Conservation (phyloP, 2,329 filamentous ascomycete genomes). For the Gliomastix tumulicola region DNA sequence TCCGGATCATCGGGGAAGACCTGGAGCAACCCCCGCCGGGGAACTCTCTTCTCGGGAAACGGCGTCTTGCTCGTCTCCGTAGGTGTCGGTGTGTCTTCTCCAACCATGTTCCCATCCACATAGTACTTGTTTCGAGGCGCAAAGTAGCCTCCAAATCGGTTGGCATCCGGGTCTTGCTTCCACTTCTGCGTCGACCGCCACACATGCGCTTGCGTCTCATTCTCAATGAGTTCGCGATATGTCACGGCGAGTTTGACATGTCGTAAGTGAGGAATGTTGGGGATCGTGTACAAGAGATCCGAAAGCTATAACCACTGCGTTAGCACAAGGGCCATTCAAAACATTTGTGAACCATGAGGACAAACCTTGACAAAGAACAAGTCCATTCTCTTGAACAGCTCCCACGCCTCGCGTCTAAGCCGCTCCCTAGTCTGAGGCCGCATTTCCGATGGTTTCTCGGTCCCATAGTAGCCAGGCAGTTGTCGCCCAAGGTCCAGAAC, state of each 20-base stretch:
- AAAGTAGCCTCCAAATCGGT: conserved; percentile 39
- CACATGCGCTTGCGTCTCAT: conserved; percentile 33
- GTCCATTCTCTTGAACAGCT: conserved; percentile 49
- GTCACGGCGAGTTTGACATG: conserved; percentile 47
- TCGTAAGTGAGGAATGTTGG: conserved; percentile 51
- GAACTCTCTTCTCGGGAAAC: conserved; percentile 47
- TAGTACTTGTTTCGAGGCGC: conserved; percentile 53
- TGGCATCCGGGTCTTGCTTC: conserved; percentile 49
- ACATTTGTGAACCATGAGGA: background rate
- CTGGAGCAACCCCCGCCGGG: conserved; percentile 45
- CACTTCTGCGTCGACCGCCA: conserved; percentile 44
- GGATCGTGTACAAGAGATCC: conserved; percentile 53
- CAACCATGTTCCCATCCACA: conserved; percentile 45
- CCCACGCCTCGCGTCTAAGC: conserved; percentile 41
- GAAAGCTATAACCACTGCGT: conserved; percentile 36
- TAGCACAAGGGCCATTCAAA: background rate
- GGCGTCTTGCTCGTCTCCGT: conserved; percentile 44
- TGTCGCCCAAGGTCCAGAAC: conserved; percentile 47
- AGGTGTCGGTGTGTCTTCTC: conserved; percentile 40
- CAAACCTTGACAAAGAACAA: conserved; percentile 63
- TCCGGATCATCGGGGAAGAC: conserved; percentile 51
- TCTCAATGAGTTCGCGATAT: conserved; percentile 52
- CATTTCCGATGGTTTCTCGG: conserved; percentile 34
- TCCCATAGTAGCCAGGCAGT: conserved; percentile 43
- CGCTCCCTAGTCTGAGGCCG: conserved; percentile 33